Evolutionary conservation across 2,329 filamentous ascomycete genomes (phyloP), one percentile per base, ranked within the genome.

Genomic region (Lomentospora prolificans): DNA sequence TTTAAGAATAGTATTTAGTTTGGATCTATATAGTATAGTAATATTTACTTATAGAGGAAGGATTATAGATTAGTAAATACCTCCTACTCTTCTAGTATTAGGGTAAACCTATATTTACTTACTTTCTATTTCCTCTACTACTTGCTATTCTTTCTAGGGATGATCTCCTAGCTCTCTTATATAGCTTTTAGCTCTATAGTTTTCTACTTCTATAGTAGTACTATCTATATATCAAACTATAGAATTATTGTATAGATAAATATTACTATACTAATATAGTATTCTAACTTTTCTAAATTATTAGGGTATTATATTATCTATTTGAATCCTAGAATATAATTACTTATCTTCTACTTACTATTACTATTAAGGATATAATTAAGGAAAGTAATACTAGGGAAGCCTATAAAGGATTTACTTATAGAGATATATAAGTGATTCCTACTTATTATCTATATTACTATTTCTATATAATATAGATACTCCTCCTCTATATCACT

Each of bases 11-110:
- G 41, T 39, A 48, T 58, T 25, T 25, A 19, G 51, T 27, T 30
- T 33, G 54, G 33, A 22, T 50, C 59, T 60, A 50, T 53, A 41
- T 27, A 36, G 6, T 56, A 39, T 31, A 53, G 24, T 25, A 44
- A 54, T 8, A 19, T 57, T 55, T 53, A 17, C 28, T 46, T 46
- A 46, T 46, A 19, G 22, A 44, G 36, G 54, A 31, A 48, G 33
- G 30, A 52, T 50, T 56, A 58, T 53, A 46, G 10, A 22, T 46
- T 8, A 19, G n/a, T 46, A 46, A 46, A 46, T 6, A 24, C n/a
- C 2, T 46, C 41, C 9, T 19, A 9, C 19, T 46, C 22, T 22
- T 10, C 3, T 24, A 19, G 17, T 46, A 46, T 46, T 24, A 46
- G 19, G 3, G 10, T 46, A 46, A 46, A 19, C 3, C 22, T 46